These are phyloP conservation scores for Pleomassaria siparia DNA, from an alignment of 2,329 filamentous ascomycete species.

Conservation along the genomic window DNA sequence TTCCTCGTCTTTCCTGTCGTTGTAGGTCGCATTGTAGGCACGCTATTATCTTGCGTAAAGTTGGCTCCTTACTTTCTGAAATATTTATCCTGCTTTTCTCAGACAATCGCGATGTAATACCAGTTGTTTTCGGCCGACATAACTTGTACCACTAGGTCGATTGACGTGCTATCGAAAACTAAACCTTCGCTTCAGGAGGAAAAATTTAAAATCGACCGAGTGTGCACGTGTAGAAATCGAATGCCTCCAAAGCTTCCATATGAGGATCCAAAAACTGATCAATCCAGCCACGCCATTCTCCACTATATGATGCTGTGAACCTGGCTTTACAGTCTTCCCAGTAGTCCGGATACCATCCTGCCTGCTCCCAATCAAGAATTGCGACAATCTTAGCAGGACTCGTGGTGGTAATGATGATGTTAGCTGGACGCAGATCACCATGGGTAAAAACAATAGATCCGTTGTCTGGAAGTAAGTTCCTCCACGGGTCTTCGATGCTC, in stretches of 20 bases:
- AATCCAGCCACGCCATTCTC: conserved; percentile 15
- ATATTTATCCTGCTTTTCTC: too few species aligned
- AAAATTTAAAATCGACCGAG: neutral
- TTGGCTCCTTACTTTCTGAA: too few species aligned
- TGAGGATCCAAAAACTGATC: conserved; percentile 11
- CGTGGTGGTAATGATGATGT: conserved; percentile 34
- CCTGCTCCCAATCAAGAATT: conserved; percentile 41
- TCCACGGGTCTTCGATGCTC: conserved; percentile 22
- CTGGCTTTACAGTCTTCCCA: conserved; percentile 39
- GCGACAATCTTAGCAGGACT: conserved; percentile 22
- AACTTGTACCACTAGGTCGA: too few species aligned
- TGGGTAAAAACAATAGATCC: conserved; percentile 37
- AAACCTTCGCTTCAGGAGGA: neutral
- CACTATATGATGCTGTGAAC: conserved; percentile 10
- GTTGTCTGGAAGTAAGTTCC: conserved; percentile 28
- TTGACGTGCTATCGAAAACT: too few species aligned
- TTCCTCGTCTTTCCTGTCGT: too few species aligned
- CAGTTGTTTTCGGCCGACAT: too few species aligned
- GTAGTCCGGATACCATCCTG: conserved; percentile 41
- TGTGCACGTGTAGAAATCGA: conserved; percentile 3
- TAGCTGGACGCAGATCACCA: conserved; percentile 36
- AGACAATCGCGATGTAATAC: too few species aligned
- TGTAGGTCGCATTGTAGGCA: too few species aligned
- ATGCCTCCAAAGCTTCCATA: conserved; percentile 8
- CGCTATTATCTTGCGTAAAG: too few species aligned